Conservation (phyloP, 768 basidiomycete species). For the Hygrocybe coccinea region DNA sequence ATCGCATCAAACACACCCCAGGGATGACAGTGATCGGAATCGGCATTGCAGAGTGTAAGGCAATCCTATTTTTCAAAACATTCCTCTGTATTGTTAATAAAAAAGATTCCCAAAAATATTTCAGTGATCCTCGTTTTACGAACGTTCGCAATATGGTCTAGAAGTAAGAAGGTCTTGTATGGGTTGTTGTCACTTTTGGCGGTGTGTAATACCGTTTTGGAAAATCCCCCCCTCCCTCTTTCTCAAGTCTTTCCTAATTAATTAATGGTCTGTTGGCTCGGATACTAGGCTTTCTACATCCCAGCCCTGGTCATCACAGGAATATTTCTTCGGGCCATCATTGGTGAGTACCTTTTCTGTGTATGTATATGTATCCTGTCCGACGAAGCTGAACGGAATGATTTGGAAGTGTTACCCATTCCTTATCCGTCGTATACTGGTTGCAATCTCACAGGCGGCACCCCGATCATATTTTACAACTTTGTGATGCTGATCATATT, state of each 20-base stretch:
- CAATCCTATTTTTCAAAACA: no score
- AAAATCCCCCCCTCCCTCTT: no score
- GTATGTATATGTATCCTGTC: no score
- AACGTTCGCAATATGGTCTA: background rate
- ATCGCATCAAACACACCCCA: background rate
- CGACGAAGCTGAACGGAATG: background rate
- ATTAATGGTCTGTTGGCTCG: no score
- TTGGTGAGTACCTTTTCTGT: background rate
- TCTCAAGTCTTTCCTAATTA: no score
- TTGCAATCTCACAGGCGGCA: background rate
- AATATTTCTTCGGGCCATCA: background rate
- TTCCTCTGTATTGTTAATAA: no score
- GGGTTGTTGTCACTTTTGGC: background rate
- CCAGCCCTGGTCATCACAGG: background rate
- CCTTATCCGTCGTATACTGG: background rate
- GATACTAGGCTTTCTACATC: background rate
- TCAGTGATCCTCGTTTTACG: conserved; percentile 1
- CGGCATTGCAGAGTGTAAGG: background rate
- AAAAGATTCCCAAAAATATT: no score
- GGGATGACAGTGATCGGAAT: background rate
- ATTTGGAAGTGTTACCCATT: background rate
- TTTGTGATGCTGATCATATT: background rate
- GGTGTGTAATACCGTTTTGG: no score
- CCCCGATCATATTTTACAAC: background rate
- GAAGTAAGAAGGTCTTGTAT: background rate